Base-by-base conservation (phyloP, 2,329 filamentous ascomycete genomes). In the Botrytis paeoniae region DNA sequence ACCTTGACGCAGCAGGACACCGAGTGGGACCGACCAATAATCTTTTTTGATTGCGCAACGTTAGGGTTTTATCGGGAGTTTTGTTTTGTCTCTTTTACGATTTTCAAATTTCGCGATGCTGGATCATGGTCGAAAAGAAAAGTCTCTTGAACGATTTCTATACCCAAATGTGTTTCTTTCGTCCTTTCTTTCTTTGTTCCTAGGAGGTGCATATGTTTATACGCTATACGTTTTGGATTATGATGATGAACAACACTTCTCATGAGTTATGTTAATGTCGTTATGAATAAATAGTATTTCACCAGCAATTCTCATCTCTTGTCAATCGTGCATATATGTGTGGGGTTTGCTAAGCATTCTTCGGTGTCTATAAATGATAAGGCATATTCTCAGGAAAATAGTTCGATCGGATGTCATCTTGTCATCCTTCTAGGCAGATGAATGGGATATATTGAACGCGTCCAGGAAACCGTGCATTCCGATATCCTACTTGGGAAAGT, bases 21-120 rank as follows among this genome's bases (percentile, higher is more conserved):
- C 48, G 65, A 68, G 65, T 68, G 65, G 48, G 37, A 57, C 37
- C 25, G 48, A n/a, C 37, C 65, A 39, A 68, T 43, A 32, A 68
- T 32, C 22, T n/a, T 57, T 57, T 48, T 68, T 18, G 25, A 41
- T 29, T 57, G 48, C n/a, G 37, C 48, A 43, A 29, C n/a, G 25
- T 57, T 41, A 8, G 65, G n/a, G 10, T 25, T 41, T 57, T 41
- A 22, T 57, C 35, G n/a, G 35, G n/a, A 20, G n/a, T 68, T 68
- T 41, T 68, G 48, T 57, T 57, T 41, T 57, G 32, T 35, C 18
- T 39, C 48, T 29, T n/a, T 68, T 37, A 41, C 9, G n/a, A 32
- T 29, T 16, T 41, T 68, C 14, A 9, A 22, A 39, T 54, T 66
- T 39, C 35, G 9, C 8, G 14, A 54, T 68, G 35, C 45, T 41